These are phyloP conservation scores for Saccharomycopsis fibuligera DNA, from an alignment of 805 yeast genomes.

Conservation along the genomic window DNA sequence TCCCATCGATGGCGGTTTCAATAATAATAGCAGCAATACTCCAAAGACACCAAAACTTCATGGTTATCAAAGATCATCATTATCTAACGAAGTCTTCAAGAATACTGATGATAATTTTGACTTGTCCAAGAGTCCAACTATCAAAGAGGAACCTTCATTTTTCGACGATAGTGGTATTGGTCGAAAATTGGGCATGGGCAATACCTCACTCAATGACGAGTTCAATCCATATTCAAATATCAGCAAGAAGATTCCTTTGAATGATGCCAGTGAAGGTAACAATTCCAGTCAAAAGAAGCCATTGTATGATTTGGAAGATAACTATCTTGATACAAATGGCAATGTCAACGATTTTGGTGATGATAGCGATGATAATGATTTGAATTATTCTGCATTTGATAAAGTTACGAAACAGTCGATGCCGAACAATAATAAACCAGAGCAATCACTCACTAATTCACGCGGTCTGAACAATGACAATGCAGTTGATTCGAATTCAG, in stretches of 20 bases:
- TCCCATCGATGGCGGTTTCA: neutral
- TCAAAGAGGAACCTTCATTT: too few relatives aligned
- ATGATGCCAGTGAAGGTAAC: too few relatives aligned
- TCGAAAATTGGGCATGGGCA: too few relatives aligned
- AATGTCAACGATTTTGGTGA: slow-evolving; percentile 6
- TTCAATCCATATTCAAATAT: too few relatives aligned
- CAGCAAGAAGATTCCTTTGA: too few relatives aligned
- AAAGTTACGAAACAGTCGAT: neutral
- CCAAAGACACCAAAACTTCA: neutral
- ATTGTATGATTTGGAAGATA: slow-evolving; percentile 1
- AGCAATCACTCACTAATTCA: neutral
- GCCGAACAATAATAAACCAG: neutral
- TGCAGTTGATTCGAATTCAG: neutral
- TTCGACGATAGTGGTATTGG: too few relatives aligned
- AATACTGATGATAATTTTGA: neutral
- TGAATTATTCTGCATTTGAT: slow-evolving; percentile 7
- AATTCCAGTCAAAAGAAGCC: neutral
- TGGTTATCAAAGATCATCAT: slow-evolving; percentile 11
- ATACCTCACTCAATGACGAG: too few relatives aligned
- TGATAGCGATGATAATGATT: slow-evolving; percentile 7
- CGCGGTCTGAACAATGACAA: too few relatives aligned
- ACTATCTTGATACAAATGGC: slow-evolving; percentile 7
- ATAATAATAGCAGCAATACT: neutral
- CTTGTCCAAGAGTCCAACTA: slow-evolving; percentile 1
- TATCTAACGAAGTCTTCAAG: slow-evolving; percentile 7